phyloP scores from a whole-genome alignment of 768 basidiomycete genomes.

The Trametes sanguinea region DNA sequence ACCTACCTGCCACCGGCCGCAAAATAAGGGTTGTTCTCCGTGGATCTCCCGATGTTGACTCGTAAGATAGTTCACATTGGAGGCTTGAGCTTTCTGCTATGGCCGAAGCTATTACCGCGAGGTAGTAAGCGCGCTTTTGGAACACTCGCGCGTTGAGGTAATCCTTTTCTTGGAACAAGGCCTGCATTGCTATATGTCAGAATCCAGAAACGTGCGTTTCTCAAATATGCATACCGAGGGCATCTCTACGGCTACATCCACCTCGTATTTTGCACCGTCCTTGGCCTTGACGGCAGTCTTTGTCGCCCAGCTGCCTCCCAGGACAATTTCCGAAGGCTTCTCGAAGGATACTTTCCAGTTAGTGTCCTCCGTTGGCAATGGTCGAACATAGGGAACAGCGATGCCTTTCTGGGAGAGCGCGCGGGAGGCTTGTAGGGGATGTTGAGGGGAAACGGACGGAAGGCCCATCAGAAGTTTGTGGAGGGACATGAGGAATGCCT shows the following conservation, averaged over 20 bases:
- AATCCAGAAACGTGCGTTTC: background rate
- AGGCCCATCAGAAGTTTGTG: constrained; percentile 66
- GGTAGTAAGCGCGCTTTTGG: constrained; percentile 89
- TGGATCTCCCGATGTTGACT: constrained; percentile 59
- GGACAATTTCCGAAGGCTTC: constrained; percentile 69
- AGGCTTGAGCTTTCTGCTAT: constrained; percentile 49
- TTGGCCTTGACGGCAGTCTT: constrained; percentile 72
- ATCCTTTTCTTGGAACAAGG: constrained; percentile 94
- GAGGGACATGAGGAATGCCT: constrained; percentile 67
- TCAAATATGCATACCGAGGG: constrained; percentile 53
- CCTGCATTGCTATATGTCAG: constrained; percentile 36
- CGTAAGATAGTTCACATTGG: constrained; percentile 62
- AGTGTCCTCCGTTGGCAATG: constrained; percentile 71
- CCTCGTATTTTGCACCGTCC: constrained; percentile 61
- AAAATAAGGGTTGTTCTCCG: constrained; percentile 69
- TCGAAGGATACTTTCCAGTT: constrained; percentile 91
- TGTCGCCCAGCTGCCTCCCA: constrained; percentile 89
- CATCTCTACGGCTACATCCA: constrained; percentile 88
- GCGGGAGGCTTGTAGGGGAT: constrained; percentile 68
- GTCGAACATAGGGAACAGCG: constrained; percentile 67
- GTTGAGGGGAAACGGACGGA: constrained; percentile 54
- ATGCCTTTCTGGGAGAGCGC: constrained; percentile 54
- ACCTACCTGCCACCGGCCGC: constrained; percentile 49
- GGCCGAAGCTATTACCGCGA: constrained; percentile 73
- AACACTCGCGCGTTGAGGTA: constrained; percentile 88